phyloP scores from a whole-genome alignment of 768 basidiomycete genomes.

The Lentinula lateritia region DNA sequence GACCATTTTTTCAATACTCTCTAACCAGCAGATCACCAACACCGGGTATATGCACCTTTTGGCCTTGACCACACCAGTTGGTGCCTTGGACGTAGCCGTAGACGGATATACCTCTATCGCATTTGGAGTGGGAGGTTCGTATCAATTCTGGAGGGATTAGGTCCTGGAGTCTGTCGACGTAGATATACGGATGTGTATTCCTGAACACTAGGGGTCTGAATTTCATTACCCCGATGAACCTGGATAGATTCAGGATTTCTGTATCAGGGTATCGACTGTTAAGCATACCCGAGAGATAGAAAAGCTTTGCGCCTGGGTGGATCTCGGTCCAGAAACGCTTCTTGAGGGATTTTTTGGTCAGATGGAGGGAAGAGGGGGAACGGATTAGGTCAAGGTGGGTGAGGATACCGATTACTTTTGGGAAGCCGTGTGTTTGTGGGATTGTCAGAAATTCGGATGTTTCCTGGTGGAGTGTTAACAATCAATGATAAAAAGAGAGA shows the following conservation, averaged over 20 bases:
- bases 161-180: constrained; percentile 93
- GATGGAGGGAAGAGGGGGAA: constrained; percentile 77
- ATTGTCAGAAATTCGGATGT: constrained; percentile 99
- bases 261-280: constrained; percentile 97
- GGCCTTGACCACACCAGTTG: constrained; percentile 67
- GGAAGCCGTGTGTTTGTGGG: constrained; percentile 95
- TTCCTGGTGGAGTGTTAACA: constrained; percentile 55
- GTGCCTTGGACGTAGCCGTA: constrained; percentile 95
- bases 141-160: constrained; percentile 85
- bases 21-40: constrained; percentile 85
- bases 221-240: constrained; percentile 97
- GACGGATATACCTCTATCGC: constrained; percentile 88
- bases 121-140: constrained; percentile 74
- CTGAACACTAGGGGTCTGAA: constrained; percentile 99
- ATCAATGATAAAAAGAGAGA: not conserved
- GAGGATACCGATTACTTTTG: constrained; percentile 97
- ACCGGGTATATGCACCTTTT: too few relatives aligned
- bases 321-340: constrained; percentile 99
- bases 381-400: constrained; percentile 97
- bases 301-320: constrained; percentile 96
- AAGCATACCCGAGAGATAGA: constrained; percentile 95
- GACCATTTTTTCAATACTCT: constrained; percentile 60
- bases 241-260: constrained; percentile 92
- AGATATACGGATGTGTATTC: constrained; percentile 90
- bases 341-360: constrained; percentile 91